Evolutionary conservation across 148 eudicot species (phyloP), one percentile per base, ranked within the genome.

Genomic region (Persicaria tinctoria): DNA sequence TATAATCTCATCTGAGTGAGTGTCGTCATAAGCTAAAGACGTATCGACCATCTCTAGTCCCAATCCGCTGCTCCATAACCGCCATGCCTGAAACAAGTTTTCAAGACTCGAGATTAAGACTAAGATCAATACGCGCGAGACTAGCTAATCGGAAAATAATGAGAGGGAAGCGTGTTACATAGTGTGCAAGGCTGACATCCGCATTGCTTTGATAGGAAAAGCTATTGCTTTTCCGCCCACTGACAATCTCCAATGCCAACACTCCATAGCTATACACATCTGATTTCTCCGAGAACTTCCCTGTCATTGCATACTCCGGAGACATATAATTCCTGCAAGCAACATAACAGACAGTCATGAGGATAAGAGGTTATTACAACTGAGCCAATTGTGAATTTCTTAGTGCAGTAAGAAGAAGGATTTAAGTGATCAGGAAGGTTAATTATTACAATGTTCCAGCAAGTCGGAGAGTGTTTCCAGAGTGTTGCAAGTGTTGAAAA

Each of bases 391-490:
- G 23, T 20, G 23, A 20, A 20, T 20, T 20, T 20, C 23, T 20
- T 20, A 49, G 51, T 6, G 51, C 10, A 49, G 1, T 6, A 49
- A 2, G 7, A 49, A 2, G 7, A 1, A 2, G 11, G 23, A 20
- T 20, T 20, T 20, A 20, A 20, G 23, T 20, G 23, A 53, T n/a
- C 16, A 57, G 10, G 38, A 12, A 20, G 23, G 23, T 20, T 20
- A 20, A 20, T 20, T 20, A 20, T 20, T 20, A 20, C 23, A 20
- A 20, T 20, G 87, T 85, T 48, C 87, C 87, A 17, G 76, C 80
- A 7, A 85, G 78, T 49, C 86, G 76, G 4, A 8, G 51, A 16
- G 88, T 86, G 6, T 79, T 73, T 2, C 72, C 88, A 51, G 78
- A 78, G 68, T 74, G 60, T 46, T 84, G 74, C 0, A 77, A 17